These are phyloP conservation scores for Coriaria nepalensis DNA, from an alignment of 306 rosid species.

Conservation along the genomic window DNA sequence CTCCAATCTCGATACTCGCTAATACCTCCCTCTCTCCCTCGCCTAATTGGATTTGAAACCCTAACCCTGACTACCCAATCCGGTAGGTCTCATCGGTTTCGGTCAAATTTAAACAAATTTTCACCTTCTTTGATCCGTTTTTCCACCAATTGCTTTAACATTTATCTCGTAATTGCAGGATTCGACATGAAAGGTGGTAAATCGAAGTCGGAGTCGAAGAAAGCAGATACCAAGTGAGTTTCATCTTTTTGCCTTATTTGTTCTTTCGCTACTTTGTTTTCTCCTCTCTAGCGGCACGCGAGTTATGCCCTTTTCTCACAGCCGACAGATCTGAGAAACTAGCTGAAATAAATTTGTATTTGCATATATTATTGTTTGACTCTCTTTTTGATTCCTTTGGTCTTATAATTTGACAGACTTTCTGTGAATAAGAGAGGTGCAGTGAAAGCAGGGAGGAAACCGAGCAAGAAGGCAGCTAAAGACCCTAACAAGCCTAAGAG, in stretches of 20 bases:
- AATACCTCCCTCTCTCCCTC: not conserved
- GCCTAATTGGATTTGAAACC: constrained; percentile 13
- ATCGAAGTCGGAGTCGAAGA: constrained; percentile 52
- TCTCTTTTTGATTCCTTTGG: not conserved
- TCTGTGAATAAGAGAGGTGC: constrained; percentile 59
- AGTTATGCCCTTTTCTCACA: no score
- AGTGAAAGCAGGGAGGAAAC: constrained; percentile 12
- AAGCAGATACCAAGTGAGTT: constrained; percentile 56
- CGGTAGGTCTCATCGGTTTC: constrained; percentile 3
- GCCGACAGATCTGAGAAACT: no score
- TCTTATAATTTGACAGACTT: constrained; percentile 25
- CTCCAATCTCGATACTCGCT: constrained; percentile 13
- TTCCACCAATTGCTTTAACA: constrained; percentile 8
- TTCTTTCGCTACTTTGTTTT: not conserved
- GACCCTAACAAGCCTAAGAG: constrained; percentile 95
- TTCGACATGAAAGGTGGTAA: constrained; percentile 66
- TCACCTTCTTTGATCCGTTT: constrained; percentile 1
- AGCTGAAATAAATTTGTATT: no score
- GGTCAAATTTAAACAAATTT: not conserved
- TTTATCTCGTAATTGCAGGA: constrained; percentile 26
- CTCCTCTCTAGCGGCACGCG: not conserved
- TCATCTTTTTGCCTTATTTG: not conserved
- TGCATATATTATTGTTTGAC: no score
- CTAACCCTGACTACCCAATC: constrained; percentile 10
- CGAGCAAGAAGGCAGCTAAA: constrained; percentile 43